Conservation (phyloP, 2,329 filamentous ascomycete species). For the Coniosporium tulheliwenetii region DNA sequence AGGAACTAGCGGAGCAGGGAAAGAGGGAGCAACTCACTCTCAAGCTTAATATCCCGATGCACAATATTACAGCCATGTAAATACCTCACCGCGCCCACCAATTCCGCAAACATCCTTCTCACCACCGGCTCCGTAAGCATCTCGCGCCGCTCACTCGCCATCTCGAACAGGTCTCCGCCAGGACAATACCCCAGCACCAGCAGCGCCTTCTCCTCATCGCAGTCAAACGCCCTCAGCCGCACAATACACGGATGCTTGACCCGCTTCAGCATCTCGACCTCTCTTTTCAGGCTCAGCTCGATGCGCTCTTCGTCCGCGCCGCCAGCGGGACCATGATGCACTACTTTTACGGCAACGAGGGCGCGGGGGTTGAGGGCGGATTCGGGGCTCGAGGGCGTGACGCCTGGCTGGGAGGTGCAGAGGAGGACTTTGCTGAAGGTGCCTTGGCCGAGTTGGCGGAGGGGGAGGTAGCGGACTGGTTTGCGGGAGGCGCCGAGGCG, state of each 20-base stretch:
- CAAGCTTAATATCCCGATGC: conserved; percentile 93
- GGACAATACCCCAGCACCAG: conserved; percentile 84
- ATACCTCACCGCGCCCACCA: conserved; percentile 74
- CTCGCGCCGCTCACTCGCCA: conserved; percentile 59
- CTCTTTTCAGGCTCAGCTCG: conserved; percentile 83
- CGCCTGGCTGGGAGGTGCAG: conserved; percentile 55
- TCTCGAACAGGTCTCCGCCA: conserved; percentile 87
- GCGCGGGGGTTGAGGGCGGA: conserved; percentile 50
- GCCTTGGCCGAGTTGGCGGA: conserved; percentile 74
- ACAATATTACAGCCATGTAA: conserved; percentile 77
- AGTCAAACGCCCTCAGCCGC: conserved; percentile 81
- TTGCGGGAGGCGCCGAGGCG: conserved; percentile 49
- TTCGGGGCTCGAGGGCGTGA: conserved; percentile 27
- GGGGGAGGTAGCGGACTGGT: conserved; percentile 59
- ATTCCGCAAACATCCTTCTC: conserved; percentile 75
- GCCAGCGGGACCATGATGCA: conserved; percentile 85
- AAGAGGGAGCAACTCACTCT: conserved; percentile 50
- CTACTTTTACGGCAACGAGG: conserved; percentile 86
- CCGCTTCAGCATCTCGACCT: conserved; percentile 82
- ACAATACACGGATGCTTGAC: conserved; percentile 83
- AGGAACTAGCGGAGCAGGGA: no score
- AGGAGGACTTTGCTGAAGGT: conserved; percentile 93
- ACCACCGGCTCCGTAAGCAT: conserved; percentile 55
- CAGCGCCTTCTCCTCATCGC: conserved; percentile 66
- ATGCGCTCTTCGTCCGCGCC: conserved; percentile 86